Base-by-base conservation (phyloP, 306 rosid genomes). In the Fagus crenata region DNA sequence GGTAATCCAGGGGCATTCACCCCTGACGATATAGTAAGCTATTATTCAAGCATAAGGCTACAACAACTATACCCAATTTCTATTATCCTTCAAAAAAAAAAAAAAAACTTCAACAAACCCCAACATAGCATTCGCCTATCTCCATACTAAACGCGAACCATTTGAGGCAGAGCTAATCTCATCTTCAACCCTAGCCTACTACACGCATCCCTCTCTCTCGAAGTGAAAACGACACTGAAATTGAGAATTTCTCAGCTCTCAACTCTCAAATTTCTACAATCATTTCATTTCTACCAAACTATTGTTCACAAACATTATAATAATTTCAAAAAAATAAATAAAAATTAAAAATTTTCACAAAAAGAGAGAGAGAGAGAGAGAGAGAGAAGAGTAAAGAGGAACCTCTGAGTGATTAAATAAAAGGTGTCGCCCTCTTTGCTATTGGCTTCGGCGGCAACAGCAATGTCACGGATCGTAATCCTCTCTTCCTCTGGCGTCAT, bases 401-500 rank as follows among this genome's bases (percentile, higher is more conserved):
- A 90, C 98, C 98, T 95, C 83, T 95, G 98, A 71, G 93, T 90
- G 75, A 92, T 87, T 54, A 95, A 81, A 84, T 82, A 89, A 80
- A 92, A 95, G 77, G 84, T 72, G 73, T 95, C 96, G 71, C 97
- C 98, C 78, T 95, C 97, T 85, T 95, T 95, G 86, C 80, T 76
- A 77, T 83, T 89, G 42, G 97, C 72, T 87, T 95, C 96, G 13
- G 96, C 85, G 78, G 97, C 76, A 69, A 89, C 81, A 69, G 97
- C 97, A 88, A 95, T 92, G 89, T 92, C 98, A 76, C 91, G 86
- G 67, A 95, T 95, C 91, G 84, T 83, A 71, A 92, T 86, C 84
- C 98, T 89, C 87, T 95, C 98, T 80, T 92, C 96, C 69, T 95
- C 98, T 1, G 97, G 92, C 33, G 84, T 84, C 64, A 91, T 86